These are phyloP conservation scores for Tolypocladium amazonense DNA, from an alignment of 2,329 filamentous ascomycete genomes.

Conservation along the genomic window DNA sequence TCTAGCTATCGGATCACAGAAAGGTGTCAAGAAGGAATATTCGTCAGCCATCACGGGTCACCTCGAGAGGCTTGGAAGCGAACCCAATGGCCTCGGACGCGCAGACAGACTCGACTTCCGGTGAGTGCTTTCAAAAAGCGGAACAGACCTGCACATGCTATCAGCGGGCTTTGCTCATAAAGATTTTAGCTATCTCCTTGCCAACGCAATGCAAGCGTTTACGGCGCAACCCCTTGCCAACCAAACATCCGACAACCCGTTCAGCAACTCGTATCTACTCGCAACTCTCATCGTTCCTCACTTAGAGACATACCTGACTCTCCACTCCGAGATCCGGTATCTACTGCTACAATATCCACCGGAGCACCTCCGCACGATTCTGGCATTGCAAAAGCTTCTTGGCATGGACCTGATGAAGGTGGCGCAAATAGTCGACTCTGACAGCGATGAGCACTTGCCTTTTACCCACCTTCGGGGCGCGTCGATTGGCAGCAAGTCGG, in stretches of 20 bases:
- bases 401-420: conserved; percentile 47
- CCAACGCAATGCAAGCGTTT: conserved; percentile 49
- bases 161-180: not conserved
- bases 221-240: conserved; percentile 38
- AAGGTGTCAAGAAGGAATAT: conserved; percentile 40
- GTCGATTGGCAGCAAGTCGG: conserved; percentile 16
- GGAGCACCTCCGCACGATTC: conserved; percentile 43
- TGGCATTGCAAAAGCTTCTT: conserved; percentile 47
- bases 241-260: conserved; percentile 42
- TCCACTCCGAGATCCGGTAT: conserved; percentile 41
- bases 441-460: conserved; percentile 22
- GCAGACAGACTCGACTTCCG: conserved; percentile 49
- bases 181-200: conserved; percentile 43
- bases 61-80: conserved; percentile 44
- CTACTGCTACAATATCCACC: conserved; percentile 49
- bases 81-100: conserved; percentile 35
- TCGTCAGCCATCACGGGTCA: conserved; percentile 35
- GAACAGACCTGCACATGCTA: too few relatives aligned
- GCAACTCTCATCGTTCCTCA: conserved; percentile 50
- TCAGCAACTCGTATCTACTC: conserved; percentile 41
- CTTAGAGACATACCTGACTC: conserved; percentile 47
- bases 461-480: conserved; percentile 29
- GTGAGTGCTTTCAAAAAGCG: conserved; percentile 22
- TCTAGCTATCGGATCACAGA: conserved; percentile 47
- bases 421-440: conserved; percentile 42